These are phyloP conservation scores for Leucosporidium creatinivorum DNA, from an alignment of 768 basidiomycete species.

Conservation along the genomic window DNA sequence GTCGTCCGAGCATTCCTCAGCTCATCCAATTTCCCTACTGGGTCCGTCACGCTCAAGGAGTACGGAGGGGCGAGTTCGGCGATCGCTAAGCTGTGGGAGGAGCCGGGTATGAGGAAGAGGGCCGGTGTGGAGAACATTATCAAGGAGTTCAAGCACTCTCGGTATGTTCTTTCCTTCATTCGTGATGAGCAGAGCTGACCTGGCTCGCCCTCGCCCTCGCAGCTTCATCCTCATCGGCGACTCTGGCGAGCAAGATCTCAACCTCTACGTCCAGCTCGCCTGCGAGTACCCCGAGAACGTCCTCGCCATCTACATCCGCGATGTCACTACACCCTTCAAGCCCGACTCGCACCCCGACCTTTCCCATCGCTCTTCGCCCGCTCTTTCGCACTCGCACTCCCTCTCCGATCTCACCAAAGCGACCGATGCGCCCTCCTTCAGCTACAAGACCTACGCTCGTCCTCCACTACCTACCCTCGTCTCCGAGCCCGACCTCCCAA, in stretches of 20 bases:
- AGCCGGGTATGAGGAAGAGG: slow-evolving; percentile 69
- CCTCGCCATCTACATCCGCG: slow-evolving; percentile 72
- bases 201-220: neutral
- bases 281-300: slow-evolving; percentile 58
- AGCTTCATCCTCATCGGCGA: slow-evolving; percentile 81
- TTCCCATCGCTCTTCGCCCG: neutral
- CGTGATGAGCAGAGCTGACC: slow-evolving; percentile 42
- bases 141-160: slow-evolving; percentile 11
- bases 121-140: slow-evolving; percentile 58
- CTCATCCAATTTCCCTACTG: slow-evolving; percentile 61
- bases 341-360: neutral
- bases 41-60: slow-evolving; percentile 52
- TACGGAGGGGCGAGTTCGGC: slow-evolving; percentile 71
- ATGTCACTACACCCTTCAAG: slow-evolving; percentile 49
- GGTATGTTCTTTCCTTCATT: slow-evolving; percentile 44
- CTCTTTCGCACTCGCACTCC: neutral
- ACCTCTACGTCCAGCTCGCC: slow-evolving; percentile 75
- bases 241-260: slow-evolving; percentile 88
- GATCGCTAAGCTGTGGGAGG: slow-evolving; percentile 73
- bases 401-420: neutral
- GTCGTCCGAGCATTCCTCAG: slow-evolving; percentile 68
- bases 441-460: neutral
- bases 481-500: slow-evolving; percentile 14
- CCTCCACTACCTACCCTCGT: neutral
- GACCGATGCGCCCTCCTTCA: neutral